phyloP scores from a whole-genome alignment of 2,329 filamentous ascomycete genomes.

The Sordariomycetes sp. region DNA sequence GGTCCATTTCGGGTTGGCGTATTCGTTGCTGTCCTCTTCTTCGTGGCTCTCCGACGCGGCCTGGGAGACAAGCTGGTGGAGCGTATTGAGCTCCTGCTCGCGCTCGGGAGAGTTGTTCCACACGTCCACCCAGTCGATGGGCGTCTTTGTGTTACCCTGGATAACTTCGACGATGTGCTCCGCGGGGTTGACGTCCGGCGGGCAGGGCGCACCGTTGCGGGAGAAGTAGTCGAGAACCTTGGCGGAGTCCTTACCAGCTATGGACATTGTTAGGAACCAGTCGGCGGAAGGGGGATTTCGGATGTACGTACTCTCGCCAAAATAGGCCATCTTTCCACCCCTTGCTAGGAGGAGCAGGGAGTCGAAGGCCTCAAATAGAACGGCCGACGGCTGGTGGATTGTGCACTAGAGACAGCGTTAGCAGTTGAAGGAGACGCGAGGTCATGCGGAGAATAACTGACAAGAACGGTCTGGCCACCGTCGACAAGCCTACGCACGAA shows the following conservation, averaged over 20 bases:
- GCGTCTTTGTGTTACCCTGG: conserved; percentile 31
- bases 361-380: conserved; percentile 32
- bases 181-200: conserved; percentile 23
- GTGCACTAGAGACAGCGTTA: conserved; percentile 25
- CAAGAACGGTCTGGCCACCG: conserved; percentile 48
- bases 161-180: conserved; percentile 30
- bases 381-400: conserved; percentile 47
- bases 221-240: conserved; percentile 30
- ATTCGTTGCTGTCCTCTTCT: conserved; percentile 21
- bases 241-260: conserved; percentile 9
- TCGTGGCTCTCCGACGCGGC: neutral
- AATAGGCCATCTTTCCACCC: conserved; percentile 10
- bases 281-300: neutral
- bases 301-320: conserved; percentile 1
- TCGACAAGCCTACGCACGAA: conserved; percentile 36
- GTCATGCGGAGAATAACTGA: neutral
- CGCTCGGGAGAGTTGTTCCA: conserved; percentile 50
- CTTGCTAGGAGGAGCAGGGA: conserved; percentile 10
- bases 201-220: conserved; percentile 28
- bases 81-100: conserved; percentile 25
- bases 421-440: neutral
- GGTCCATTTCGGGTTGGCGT: conserved; percentile 21
- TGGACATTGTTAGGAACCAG: neutral
- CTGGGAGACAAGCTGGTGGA: conserved; percentile 10
- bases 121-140: conserved; percentile 27